Conservation (phyloP, 192 early-diverging fungal genomes). For the Gryganskiella cystojenkinii region DNA sequence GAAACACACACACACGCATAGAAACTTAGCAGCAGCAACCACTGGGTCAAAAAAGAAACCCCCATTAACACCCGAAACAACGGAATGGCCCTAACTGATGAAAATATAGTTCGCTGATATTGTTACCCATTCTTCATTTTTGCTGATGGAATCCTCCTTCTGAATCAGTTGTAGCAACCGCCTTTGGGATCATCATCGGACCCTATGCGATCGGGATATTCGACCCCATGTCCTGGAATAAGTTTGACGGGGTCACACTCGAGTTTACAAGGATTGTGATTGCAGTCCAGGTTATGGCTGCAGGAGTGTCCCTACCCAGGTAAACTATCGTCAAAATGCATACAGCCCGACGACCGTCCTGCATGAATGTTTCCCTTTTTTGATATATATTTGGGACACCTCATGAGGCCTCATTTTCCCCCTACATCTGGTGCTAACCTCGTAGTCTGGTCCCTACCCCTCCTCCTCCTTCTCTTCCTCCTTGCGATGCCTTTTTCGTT, state of each 20-base stretch:
- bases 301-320: conserved; percentile 76
- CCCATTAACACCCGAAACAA: no score
- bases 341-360: no score
- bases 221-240: conserved; percentile 59
- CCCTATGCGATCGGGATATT: conserved; percentile 74
- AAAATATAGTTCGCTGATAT: no score
- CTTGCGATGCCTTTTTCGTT: neutral
- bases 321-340: conserved; percentile 7
- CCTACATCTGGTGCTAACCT: neutral
- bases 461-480: neutral
- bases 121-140: no score
- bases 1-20: no score
- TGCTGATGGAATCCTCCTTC: no score
- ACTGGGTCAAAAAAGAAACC: no score
- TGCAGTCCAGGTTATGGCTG: conserved; percentile 88
- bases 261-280: conserved; percentile 81
- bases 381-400: no score
- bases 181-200: conserved; percentile 83
- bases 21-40: no score
- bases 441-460: neutral
- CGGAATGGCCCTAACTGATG: no score
- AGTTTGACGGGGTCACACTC: conserved; percentile 61
- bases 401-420: neutral
- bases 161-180: conserved; percentile 73
- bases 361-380: no score